Evolutionary conservation across 768 basidiomycete genomes (phyloP).

Genomic region (Naganishia friedmannii): DNA sequence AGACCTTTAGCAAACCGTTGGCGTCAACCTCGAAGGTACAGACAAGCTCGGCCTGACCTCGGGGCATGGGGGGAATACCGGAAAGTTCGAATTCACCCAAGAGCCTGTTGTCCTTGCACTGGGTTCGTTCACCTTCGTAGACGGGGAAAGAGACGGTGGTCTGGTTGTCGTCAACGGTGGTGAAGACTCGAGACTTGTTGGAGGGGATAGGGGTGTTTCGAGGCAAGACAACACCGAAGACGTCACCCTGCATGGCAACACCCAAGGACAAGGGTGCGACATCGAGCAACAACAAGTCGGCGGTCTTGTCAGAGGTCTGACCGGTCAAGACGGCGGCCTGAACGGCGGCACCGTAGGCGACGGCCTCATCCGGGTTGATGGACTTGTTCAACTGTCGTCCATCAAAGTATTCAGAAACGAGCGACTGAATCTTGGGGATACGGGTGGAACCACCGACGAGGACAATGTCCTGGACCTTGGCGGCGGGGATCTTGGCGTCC

Average conservation of each 20-base stretch:
- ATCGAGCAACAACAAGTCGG: slow-evolving; percentile 96
- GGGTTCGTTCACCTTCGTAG: slow-evolving; percentile 99
- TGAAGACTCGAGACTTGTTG: slow-evolving; percentile 98
- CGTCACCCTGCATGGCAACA: slow-evolving; percentile 99
- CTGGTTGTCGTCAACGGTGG: slow-evolving; percentile 99
- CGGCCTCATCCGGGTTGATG: slow-evolving; percentile 99
- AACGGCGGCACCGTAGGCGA: slow-evolving; percentile 98
- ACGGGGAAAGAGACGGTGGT: slow-evolving; percentile 99
- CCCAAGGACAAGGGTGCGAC: slow-evolving; percentile 97
- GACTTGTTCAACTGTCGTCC: slow-evolving; percentile 99
- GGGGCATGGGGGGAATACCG: slow-evolving; percentile 98
- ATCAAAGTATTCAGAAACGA: slow-evolving; percentile 98
- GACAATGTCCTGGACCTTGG: slow-evolving; percentile 94
- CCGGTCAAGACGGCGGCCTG: slow-evolving; percentile 98
- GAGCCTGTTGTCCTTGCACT: slow-evolving; percentile 98
- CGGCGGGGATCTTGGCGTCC: slow-evolving; percentile 95
- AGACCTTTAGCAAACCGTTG: slow-evolving; percentile 98
- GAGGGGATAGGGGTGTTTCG: slow-evolving; percentile 99
- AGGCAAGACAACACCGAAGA: slow-evolving; percentile 98
- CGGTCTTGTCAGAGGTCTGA: slow-evolving; percentile 97
- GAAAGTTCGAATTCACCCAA: slow-evolving; percentile 99
- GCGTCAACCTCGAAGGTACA: slow-evolving; percentile 99
- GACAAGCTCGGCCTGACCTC: slow-evolving; percentile 98
- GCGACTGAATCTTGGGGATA: slow-evolving; percentile 97
- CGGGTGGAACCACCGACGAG: slow-evolving; percentile 99